Evolutionary conservation across 2,329 filamentous ascomycete species (phyloP), one percentile per base, ranked within the genome.

Genomic region (Uncinocarpus reesii): DNA sequence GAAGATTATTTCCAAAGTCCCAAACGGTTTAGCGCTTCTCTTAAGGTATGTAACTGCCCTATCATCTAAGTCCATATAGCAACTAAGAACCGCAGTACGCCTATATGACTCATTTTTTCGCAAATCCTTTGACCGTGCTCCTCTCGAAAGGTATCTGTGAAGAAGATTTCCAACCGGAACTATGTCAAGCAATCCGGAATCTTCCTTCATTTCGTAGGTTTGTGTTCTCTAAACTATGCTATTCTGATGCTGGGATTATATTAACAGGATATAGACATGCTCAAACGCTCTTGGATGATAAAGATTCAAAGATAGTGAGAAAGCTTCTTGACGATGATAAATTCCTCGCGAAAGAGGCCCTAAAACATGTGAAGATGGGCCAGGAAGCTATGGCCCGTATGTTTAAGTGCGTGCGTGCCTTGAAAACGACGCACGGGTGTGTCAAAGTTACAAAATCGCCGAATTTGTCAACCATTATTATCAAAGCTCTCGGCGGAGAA

Each of bases 91-190:
- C 5, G 3, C 61, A 79, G 67, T 81, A 81, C 60, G 71, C 74
- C 1, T 78, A 77, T 56, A 80, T 82, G 78, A 75, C 75, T 7
- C 75, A 79, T 54, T 80, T 78, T 58, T 81, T 79, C 53, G 77
- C 78, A 21, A 81, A 79, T 56, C 71, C 74, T 5, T 60, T 79
- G 2, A 73, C 73, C 28, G 58, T 76, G 2, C 68, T 81, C 38
- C 60, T 79, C n/a, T 59, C 59, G 37, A 48, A 57, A 6, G 44
- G 56, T 7, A 20, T 41, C 15, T 32, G 52, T 7, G 55, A 60
- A 1, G 42, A 64, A 1, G 53, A 58, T 10, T 40, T 71, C 57
- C 46, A 59, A 53, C 52, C 51, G 5, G 69, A 73, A 34, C 67
- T 76, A 15, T 73, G 74, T 41, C 71, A 78, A 55, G 76, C 76